Evolutionary conservation across 176 grass and related monocot genomes (phyloP).

Genomic region (Eragrostis nindensis): DNA sequence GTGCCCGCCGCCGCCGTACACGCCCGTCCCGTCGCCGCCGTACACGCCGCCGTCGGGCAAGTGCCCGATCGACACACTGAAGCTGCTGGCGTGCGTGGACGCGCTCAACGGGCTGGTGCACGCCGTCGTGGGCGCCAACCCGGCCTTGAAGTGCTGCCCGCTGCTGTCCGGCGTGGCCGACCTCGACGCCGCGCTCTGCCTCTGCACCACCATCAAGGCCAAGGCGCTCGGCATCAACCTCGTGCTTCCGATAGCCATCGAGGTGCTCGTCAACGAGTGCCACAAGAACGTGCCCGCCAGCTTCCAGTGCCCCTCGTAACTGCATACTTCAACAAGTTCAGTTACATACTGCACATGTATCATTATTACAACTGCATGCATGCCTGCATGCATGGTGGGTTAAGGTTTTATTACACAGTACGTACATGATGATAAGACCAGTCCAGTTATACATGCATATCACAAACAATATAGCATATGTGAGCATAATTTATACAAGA

Average conservation of each 20-base stretch:
- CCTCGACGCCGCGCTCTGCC: slow-evolving; percentile 86
- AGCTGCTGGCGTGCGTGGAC: slow-evolving; percentile 82
- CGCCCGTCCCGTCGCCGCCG: slow-evolving; percentile 23
- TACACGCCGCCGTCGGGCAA: slow-evolving; percentile 39
- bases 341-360: background rate
- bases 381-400: slow-evolving; percentile 26
- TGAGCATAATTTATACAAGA: background rate
- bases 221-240: slow-evolving; percentile 55
- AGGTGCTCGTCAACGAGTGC: slow-evolving; percentile 80
- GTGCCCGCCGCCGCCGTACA: slow-evolving; percentile 9
- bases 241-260: slow-evolving; percentile 73
- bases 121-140: slow-evolving; percentile 41
- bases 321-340: background rate
- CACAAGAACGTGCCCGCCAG: slow-evolving; percentile 68
- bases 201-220: slow-evolving; percentile 83
- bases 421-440: too few species aligned
- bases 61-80: slow-evolving; percentile 80
- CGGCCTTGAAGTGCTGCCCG: slow-evolving; percentile 67
- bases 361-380: background rate
- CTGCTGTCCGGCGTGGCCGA: slow-evolving; percentile 66
- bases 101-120: slow-evolving; percentile 62
- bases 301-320: slow-evolving; percentile 62
- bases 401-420: background rate
- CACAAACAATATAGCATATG: background rate
- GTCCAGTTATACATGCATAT: slow-evolving; percentile 2